Conservation (phyloP, 805 yeast genomes). For the Jamesozyma spencerorum region DNA sequence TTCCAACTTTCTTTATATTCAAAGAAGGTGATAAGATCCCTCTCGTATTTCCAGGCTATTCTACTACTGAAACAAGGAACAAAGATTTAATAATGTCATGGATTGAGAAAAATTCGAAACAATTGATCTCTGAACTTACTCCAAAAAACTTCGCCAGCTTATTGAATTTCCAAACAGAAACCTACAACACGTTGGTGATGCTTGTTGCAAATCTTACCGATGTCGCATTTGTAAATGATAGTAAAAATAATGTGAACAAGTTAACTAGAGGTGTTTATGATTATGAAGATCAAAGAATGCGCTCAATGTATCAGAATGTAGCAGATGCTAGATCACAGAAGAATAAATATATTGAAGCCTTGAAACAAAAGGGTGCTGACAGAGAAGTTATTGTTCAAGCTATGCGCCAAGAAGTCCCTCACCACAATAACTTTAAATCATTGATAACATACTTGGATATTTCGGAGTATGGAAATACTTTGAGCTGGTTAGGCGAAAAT, state of each 20-base stretch:
- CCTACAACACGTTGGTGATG: slow-evolving; percentile 16
- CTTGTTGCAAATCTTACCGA: slow-evolving; percentile 14
- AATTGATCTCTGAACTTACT: slow-evolving; percentile 45
- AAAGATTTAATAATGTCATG: slow-evolving; percentile 40
- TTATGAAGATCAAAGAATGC: slow-evolving; percentile 37
- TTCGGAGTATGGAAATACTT: slow-evolving; percentile 28
- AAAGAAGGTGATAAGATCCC: slow-evolving; percentile 49
- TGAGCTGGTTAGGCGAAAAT: slow-evolving; percentile 6
- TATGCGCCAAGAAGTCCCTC: slow-evolving; percentile 40
- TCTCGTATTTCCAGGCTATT: slow-evolving; percentile 48
- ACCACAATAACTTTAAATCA: slow-evolving; percentile 36
- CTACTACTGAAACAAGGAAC: slow-evolving; percentile 55
- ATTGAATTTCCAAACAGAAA: slow-evolving; percentile 11
- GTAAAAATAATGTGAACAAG: slow-evolving; percentile 18
- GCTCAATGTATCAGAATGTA: slow-evolving; percentile 32
- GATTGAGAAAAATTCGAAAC: slow-evolving; percentile 40
- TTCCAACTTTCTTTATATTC: slow-evolving; percentile 54
- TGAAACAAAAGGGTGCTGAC: slow-evolving; percentile 38
- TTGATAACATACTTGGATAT: slow-evolving; percentile 46
- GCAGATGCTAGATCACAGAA: slow-evolving; percentile 36
- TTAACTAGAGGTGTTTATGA: slow-evolving; percentile 36
- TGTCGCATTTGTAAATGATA: slow-evolving; percentile 9
- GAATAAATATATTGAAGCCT: slow-evolving; percentile 32
- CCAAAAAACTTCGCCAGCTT: slow-evolving; percentile 22
- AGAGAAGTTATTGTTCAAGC: slow-evolving; percentile 38